A percentile compares a stretch with the other conserved stretches of the same genome.
These are phyloP conservation scores for Arachis stenosperma DNA, from an alignment of 306 rosid genomes.

Conservation along the genomic window DNA sequence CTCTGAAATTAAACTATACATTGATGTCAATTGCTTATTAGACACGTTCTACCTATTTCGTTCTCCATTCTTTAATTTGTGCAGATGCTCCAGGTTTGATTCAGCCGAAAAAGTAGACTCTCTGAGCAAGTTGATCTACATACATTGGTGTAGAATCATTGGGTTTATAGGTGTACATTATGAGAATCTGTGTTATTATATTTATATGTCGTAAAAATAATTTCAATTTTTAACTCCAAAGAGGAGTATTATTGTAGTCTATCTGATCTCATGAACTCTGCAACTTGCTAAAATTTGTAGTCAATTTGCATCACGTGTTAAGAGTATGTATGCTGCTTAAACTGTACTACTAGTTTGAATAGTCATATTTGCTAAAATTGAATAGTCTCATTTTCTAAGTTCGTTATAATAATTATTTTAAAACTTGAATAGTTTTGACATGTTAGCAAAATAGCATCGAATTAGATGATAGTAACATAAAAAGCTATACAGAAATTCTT, in stretches of 20 bases:
- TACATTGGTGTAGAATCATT: neutral
- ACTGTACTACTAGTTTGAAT: neutral
- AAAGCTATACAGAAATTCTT: no score
- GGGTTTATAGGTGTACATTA: neutral
- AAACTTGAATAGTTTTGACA: neutral
- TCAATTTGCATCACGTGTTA: neutral
- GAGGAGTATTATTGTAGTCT: neutral
- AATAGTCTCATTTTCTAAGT: neutral
- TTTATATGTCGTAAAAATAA: neutral
- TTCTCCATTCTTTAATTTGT: neutral
- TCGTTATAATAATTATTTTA: neutral
- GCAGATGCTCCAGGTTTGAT: neutral
- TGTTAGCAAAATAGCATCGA: no score
- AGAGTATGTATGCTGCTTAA: neutral
- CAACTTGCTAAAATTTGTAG: neutral
- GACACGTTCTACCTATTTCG: neutral
- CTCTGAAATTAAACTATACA: neutral
- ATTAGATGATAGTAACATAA: no score
- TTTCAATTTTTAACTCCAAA: neutral
- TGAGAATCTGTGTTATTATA: neutral
- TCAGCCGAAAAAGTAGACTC: neutral
- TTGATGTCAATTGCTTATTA: slow-evolving; percentile 1
- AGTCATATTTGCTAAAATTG: neutral
- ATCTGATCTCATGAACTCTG: neutral
- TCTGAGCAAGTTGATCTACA: neutral